phyloP scores from a whole-genome alignment of 2,329 filamentous ascomycete species.

The Colletotrichum sp. region DNA sequence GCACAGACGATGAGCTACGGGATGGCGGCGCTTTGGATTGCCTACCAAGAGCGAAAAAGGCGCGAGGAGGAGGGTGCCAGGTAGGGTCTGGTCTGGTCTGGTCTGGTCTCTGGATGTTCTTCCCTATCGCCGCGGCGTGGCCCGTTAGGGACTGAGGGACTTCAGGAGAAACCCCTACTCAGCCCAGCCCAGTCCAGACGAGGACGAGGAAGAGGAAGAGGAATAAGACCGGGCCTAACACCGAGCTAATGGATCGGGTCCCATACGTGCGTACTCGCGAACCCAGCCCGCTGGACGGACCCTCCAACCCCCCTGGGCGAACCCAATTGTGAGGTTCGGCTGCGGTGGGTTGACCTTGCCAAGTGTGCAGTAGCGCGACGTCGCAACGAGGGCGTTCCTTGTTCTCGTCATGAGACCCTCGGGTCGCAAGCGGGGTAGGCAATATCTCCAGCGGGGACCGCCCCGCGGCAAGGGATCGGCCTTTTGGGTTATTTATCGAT shows the following conservation, averaged over 20 bases:
- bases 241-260: slow-evolving; percentile 2
- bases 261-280: slow-evolving; percentile 8
- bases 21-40: background rate
- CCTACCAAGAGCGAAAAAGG: background rate
- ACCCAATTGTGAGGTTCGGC: slow-evolving; percentile 18
- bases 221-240: background rate
- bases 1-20: slow-evolving; percentile 2
- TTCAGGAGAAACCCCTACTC: background rate
- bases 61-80: background rate
- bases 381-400: slow-evolving; percentile 8
- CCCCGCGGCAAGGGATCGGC: background rate
- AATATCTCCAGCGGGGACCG: slow-evolving; percentile 11
- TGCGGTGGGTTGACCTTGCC: slow-evolving; percentile 1
- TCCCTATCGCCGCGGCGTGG: background rate
- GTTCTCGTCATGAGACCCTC: slow-evolving; percentile 7
- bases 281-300: background rate
- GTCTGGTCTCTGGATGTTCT: background rate
- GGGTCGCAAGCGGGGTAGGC: slow-evolving; percentile 2
- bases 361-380: slow-evolving; percentile 9
- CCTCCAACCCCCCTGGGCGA: background rate
- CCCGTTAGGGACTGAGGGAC: background rate
- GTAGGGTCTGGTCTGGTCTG: background rate
- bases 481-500: background rate
- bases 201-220: background rate
- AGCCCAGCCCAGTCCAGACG: background rate